Base-by-base conservation (phyloP, 2,329 filamentous ascomycete species). In the Cercospora citrullina region DNA sequence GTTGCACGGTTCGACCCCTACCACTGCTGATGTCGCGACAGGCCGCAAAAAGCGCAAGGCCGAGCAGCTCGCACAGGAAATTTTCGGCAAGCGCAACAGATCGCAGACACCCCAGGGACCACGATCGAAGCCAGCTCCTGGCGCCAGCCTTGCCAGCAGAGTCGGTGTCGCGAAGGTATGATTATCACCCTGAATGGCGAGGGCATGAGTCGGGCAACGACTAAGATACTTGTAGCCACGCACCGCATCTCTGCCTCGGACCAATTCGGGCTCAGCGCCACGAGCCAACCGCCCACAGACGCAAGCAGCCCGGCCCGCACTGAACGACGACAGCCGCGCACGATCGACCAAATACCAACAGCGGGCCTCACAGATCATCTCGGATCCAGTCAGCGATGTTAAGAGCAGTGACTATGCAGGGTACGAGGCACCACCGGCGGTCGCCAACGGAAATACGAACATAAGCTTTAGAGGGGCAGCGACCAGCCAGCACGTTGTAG, bases 161-260 rank as follows among this genome's bases (percentile, higher is more conserved):
- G 88, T 91, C 67, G 91, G 91, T 45, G 84, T 93, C 60, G 88
- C 87, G 75, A 93, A 93, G 87, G 89, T 89, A 83, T 66, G 48
- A 28, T 12, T 5, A 58, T 45, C 33, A 53, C 45, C 42, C 10
- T 9, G 12, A 26, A 5, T 28, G 48, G 12, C 26, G 21, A 14
- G 18, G 5, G 21, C 18, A 12, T 23, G 21, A 51, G 48, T 12
- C 48, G 16, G 14, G 23, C 23, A 26, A n/a, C 14, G 23, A 55
- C 48, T 55, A 30, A 55, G 23, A 55, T 8, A 14, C 48, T 42
- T 55, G 23, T 55, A 39, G 60, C 45, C 76, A 71, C 72, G 75
- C 64, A 72, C 74, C 64, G 64, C 72, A 33, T 77, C 76, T 4
- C 67, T 77, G 10, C 71, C 75, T 28, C 75, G 75, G 16, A 63